phyloP scores from a whole-genome alignment of 257 asterid genomes.

The Fraxinus anomala region DNA sequence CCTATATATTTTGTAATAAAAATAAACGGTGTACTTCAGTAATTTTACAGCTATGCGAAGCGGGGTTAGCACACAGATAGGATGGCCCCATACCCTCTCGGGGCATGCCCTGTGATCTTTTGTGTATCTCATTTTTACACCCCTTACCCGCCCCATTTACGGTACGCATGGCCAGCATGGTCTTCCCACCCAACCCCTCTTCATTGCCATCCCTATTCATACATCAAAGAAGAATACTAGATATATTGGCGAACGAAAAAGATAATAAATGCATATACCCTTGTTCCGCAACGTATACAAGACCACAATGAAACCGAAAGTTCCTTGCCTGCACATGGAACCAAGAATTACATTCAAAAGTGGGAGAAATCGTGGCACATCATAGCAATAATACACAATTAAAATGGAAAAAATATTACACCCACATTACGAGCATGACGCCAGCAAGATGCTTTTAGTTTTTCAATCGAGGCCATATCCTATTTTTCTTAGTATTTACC shows the following conservation, averaged over 20 bases:
- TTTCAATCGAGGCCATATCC: not conserved
- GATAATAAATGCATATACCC: constrained; percentile 56
- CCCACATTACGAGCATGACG: not conserved
- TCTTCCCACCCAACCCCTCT: not conserved
- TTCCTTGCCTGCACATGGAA: constrained; percentile 83
- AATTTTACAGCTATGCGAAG: not conserved
- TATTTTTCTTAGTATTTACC: not conserved
- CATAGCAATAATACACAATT: not conserved
- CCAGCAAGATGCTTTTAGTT: not conserved
- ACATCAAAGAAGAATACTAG: constrained; percentile 12
- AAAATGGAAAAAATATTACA: not conserved
- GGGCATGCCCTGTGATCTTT: not conserved
- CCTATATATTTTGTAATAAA: not conserved
- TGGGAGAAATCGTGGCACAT: not conserved
- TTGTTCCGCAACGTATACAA: constrained; percentile 94
- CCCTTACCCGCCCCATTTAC: not conserved
- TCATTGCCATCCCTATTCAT: not conserved
- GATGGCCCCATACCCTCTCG: not conserved
- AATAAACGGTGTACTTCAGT: not conserved
- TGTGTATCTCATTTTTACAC: not conserved
- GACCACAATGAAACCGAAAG: constrained; percentile 93
- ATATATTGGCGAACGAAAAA: not conserved
- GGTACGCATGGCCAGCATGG: not conserved
- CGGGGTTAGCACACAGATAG: not conserved
- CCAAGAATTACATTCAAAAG: not conserved